Evolutionary conservation across 441 rosid species (phyloP), one percentile per base, ranked within the genome.

Genomic region (Brassica hybrid): DNA sequence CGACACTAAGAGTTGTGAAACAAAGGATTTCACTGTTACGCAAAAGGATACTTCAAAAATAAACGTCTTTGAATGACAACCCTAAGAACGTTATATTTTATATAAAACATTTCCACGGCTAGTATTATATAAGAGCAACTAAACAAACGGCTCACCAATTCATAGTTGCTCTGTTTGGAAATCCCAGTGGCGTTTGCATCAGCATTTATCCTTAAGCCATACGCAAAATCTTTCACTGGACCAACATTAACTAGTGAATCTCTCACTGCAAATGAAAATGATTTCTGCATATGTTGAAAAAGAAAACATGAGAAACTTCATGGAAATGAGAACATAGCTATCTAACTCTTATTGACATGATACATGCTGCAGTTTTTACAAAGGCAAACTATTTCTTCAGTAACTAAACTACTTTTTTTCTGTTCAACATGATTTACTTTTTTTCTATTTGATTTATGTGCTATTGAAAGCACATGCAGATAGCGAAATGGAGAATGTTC

Each of bases 101-200:
- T 19, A 5, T 36, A 21, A 18, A 60, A 67, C 48, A 77, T 1
- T 60, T 76, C 30, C 43, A 16, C 10, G 6, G 56, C 84, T 70
- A 61, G 45, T 17, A 65, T 21, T 65, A 65, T 68, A 18, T 57
- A 74, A 36, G 36, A 74, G 32, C 56, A 59, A 56, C 68, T 43
- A 71, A 25, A 61, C 54, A 78, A 67, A 43, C 59, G 72, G 88
- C 97, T 89, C 72, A 94, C 99, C 96, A 96, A 84, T 85, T 96
- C 98, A 82, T 94, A 91, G 85, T 96, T 96, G 85, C 99, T 96
- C 86, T 96, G 99, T 83, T 92, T 96, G 74, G 99, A 91, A 82
- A 91, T 83, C 84, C 99, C 99, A 75, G 90, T 86, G 76, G 98
- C 98, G 84, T 86, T 92, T 77, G 94, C 89, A 84, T 96, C 99